These are phyloP conservation scores for Citeromyces siamensis DNA, from an alignment of 1,139 yeast species.

Conservation along the genomic window DNA sequence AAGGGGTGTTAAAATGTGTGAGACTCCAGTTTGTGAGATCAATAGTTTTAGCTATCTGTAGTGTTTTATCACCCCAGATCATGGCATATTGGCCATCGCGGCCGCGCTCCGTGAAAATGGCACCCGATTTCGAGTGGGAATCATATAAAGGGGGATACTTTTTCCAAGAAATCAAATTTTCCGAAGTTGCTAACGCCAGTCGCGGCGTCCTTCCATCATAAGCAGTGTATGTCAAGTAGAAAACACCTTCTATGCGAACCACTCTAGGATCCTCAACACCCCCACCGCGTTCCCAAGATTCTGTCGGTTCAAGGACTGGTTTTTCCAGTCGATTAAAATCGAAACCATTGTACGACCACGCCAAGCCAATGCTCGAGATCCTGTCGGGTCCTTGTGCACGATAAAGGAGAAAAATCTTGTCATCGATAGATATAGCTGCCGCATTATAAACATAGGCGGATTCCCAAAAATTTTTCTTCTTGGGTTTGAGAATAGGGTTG, in stretches of 20 bases:
- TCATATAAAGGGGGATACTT: slow-evolving; percentile 5
- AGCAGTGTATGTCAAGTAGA: slow-evolving; percentile 5
- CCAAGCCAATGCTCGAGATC: slow-evolving; percentile 4
- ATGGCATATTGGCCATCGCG: slow-evolving; percentile 2
- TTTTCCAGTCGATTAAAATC: slow-evolving; percentile 3
- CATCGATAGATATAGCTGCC: slow-evolving; percentile 4
- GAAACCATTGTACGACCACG: slow-evolving; percentile 4
- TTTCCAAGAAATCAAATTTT: slow-evolving; percentile 1
- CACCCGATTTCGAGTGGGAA: slow-evolving; percentile 4
- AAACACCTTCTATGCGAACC: slow-evolving; percentile 3
- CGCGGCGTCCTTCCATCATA: slow-evolving; percentile 3
- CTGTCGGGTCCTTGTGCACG: slow-evolving; percentile 4
- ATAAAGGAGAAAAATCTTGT: slow-evolving; percentile 3
- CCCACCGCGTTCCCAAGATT: slow-evolving; percentile 5
- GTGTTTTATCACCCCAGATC: slow-evolving; percentile 5
- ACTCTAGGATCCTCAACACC: slow-evolving; percentile 5
- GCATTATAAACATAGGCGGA: slow-evolving; percentile 4
- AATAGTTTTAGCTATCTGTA: slow-evolving; percentile 1
- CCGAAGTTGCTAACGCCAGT: slow-evolving; percentile 3
- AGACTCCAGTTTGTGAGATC: slow-evolving; percentile 3
- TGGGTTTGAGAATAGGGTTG: slow-evolving; percentile 4
- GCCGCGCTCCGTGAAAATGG: slow-evolving; percentile 4
- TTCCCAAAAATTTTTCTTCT: slow-evolving; percentile 1
- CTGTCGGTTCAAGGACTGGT: slow-evolving; percentile 3
- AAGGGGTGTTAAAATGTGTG: background rate